Base-by-base conservation (phyloP, 495 filamentous ascomycete species). In the Penicillium cataractarum region DNA sequence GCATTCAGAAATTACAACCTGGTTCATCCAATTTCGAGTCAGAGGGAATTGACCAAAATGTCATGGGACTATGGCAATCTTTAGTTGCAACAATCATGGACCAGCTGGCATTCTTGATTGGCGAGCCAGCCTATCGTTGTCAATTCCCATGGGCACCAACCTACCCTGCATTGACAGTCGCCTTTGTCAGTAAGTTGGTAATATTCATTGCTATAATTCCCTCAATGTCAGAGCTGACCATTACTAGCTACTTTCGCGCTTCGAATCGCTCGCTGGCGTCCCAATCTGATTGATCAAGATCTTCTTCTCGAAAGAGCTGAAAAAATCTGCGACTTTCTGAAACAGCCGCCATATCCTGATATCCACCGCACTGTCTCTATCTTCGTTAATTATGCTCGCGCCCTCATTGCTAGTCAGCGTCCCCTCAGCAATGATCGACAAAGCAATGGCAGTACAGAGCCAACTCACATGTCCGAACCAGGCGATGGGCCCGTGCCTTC, bases 301-400 rank as follows among this genome's bases (percentile, higher is more conserved):
- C 48, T 77, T 12, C 65, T 80, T 17, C 65, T 80, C 10, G 73
- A 78, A 52, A 62, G 76, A 61, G 77, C 68, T 9, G 73, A 77
- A 32, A 70, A 63, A 31, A 77, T 80, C 26, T 73, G 74, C 50
- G 77, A 78, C 27, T 77, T 76, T 40, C 59, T 80, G 35, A 80
- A 77, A 42, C 73, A 77, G 37, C 76, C 77, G 8, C 77, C 77
- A 0, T 80, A 80, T 49, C 77, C 77, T 19, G 77, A 80, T 32
- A 78, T 80, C 22, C 77, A 80, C 62, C 72, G 77, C 37, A 78
- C 77, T 0, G 76, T 80, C 24, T 78, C 76, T 19, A 74, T 80
- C 55, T 80, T 80, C 46, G 76, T 78, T 22, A 77, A 75, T 58
- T 80, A 80, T 42, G 76, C 72, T 37, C 71, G 77, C 17, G 76